These are phyloP conservation scores for Diaporthe velutina DNA, from an alignment of 2,329 filamentous ascomycete species.

Conservation along the genomic window DNA sequence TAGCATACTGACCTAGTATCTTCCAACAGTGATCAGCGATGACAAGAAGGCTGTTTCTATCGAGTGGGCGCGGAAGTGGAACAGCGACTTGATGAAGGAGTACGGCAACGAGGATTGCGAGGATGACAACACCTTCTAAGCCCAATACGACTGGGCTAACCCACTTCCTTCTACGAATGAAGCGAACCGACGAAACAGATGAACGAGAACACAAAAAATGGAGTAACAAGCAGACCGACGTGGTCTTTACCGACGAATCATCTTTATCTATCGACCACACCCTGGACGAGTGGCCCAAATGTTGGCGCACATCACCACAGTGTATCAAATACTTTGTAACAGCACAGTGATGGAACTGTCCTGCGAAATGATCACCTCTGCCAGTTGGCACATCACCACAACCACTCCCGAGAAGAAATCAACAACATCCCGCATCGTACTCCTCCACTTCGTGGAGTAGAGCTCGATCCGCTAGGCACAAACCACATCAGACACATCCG, in stretches of 20 bases:
- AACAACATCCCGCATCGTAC: neutral
- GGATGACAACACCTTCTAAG: neutral
- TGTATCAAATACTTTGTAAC: neutral
- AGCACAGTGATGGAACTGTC: neutral
- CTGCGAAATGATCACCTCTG: neutral
- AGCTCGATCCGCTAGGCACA: neutral
- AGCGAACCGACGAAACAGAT: neutral
- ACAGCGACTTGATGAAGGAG: neutral
- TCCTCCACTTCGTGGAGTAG: neutral
- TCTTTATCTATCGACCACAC: neutral
- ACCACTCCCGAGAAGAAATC: neutral
- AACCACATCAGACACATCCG: neutral
- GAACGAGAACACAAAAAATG: neutral
- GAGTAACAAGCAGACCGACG: neutral
- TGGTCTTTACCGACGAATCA: neutral
- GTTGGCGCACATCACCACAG: neutral
- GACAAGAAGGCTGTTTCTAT: conserved; percentile 1
- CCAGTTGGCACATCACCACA: no score
- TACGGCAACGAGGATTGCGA: neutral
- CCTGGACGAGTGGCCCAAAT: neutral
- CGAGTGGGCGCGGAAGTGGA: conserved; percentile 16
- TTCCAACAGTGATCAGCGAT: conserved; percentile 14
- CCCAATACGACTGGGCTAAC: neutral
- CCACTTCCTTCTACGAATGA: neutral
- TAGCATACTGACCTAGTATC: neutral